A percentile compares a stretch with the other conserved stretches of the same genome.
These are phyloP conservation scores for Fusarium pseudoanthophilum DNA, from an alignment of 2,329 filamentous ascomycete genomes.

Conservation along the genomic window DNA sequence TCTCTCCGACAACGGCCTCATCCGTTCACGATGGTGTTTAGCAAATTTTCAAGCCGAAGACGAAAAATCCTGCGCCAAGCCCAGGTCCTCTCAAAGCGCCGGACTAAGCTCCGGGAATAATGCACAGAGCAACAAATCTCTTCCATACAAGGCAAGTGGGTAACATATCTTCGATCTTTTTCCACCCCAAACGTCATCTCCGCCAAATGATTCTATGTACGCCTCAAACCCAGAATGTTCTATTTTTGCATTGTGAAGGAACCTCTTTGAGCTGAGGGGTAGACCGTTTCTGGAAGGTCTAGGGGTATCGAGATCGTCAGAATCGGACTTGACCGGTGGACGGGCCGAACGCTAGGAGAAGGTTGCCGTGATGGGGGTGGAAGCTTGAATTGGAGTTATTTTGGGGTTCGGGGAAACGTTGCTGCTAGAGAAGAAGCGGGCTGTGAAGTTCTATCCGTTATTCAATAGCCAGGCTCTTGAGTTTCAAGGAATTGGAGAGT, in stretches of 20 bases:
- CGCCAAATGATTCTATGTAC: background rate
- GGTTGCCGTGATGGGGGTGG: background rate
- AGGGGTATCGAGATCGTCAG: background rate
- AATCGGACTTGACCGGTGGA: slow-evolving; percentile 6
- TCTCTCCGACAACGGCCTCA: slow-evolving; percentile 11
- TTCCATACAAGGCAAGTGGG: slow-evolving; percentile 30
- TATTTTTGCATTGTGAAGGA: background rate
- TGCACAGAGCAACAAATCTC: slow-evolving; percentile 6
- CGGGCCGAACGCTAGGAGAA: slow-evolving; percentile 8
- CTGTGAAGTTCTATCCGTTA: background rate
- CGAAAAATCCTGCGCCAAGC: background rate
- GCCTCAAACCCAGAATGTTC: background rate
- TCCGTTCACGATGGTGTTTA: slow-evolving; percentile 24
- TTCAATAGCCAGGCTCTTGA: background rate
- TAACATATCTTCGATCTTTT: slow-evolving; percentile 11
- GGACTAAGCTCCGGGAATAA: slow-evolving; percentile 9
- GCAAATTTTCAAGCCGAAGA: background rate
- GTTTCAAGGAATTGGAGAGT: background rate
- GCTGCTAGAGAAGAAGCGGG: background rate
- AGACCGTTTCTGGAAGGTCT: background rate
- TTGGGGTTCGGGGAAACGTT: background rate
- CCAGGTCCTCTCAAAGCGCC: background rate
- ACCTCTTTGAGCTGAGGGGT: background rate
- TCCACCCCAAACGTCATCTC: slow-evolving; percentile 3
- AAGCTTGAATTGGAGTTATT: background rate